Percentiles rank a stretch among this genome's conserved stretches.
phyloP scores from a whole-genome alignment of 805 yeast species.

The Clavispora phyllophila region DNA sequence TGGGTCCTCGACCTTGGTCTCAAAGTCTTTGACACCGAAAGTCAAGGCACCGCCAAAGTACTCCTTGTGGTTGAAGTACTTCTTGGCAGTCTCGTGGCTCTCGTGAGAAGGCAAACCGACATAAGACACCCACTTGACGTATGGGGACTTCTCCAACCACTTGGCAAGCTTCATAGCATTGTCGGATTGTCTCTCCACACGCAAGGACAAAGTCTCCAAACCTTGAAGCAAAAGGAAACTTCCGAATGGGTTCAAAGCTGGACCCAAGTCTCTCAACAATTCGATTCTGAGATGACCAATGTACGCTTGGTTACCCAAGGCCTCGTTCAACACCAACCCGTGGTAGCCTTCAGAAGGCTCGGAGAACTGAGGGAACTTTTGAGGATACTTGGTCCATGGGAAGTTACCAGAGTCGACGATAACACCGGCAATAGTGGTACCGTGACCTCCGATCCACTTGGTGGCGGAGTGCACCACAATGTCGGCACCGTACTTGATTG shows the following conservation, averaged over 20 bases:
- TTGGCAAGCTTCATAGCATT: constrained; percentile 79
- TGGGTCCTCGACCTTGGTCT: constrained; percentile 43
- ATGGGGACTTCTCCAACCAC: constrained; percentile 63
- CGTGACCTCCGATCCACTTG: constrained; percentile 98
- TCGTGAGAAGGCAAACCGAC: constrained; percentile 81
- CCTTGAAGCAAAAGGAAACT: constrained; percentile 87
- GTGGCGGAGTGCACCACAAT: constrained; percentile 92
- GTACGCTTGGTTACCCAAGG: constrained; percentile 75
- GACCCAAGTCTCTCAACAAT: constrained; percentile 87
- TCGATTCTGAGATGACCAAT: constrained; percentile 79
- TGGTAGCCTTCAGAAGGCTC: constrained; percentile 92
- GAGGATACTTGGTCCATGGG: constrained; percentile 83
- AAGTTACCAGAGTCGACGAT: constrained; percentile 88
- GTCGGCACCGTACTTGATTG: constrained; percentile 87
- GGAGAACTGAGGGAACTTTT: constrained; percentile 86
- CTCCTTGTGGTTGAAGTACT: constrained; percentile 53
- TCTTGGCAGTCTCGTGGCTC: constrained; percentile 76
- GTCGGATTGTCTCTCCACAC: constrained; percentile 87
- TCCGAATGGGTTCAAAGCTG: constrained; percentile 82
- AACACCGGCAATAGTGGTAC: constrained; percentile 90
- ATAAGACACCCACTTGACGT: constrained; percentile 87
- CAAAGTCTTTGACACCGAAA: constrained; percentile 74
- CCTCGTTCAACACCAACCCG: constrained; percentile 77
- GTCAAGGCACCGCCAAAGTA: constrained; percentile 85
- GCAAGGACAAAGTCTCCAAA: constrained; percentile 85